Conservation (phyloP, 352 stramenopile genomes). For the Globisporangium nunn region DNA sequence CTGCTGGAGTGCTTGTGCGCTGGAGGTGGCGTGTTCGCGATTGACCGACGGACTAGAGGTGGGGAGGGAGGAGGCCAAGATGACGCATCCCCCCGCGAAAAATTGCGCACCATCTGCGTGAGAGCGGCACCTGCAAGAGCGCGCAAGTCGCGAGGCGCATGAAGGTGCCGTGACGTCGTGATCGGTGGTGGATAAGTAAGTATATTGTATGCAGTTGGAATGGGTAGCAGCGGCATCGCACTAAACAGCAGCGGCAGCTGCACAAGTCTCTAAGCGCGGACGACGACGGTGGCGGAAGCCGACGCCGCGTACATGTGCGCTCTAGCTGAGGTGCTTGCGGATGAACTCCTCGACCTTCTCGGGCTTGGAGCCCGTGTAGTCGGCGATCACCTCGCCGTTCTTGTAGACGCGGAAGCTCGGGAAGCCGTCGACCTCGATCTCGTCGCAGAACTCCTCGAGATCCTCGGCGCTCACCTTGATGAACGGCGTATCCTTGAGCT, state of each 20-base stretch:
- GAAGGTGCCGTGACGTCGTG: too few relatives aligned
- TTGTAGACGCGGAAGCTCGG: constrained; percentile 77
- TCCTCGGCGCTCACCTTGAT: constrained; percentile 48
- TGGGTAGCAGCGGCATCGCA: too few relatives aligned
- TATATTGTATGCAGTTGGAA: background rate
- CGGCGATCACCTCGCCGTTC: constrained; percentile 38
- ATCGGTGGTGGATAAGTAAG: background rate
- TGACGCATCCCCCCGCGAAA: background rate
- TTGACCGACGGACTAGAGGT: background rate
- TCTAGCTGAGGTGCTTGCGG: constrained; percentile 28
- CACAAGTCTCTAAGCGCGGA: background rate
- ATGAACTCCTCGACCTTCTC: constrained; percentile 79
- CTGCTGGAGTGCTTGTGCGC: constrained; percentile 2
- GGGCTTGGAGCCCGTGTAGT: constrained; percentile 63
- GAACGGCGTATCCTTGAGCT: constrained; percentile 52
- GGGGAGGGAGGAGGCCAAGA: too few relatives aligned
- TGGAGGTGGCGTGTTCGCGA: background rate
- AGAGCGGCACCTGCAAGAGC: background rate
- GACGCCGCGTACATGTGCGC: background rate
- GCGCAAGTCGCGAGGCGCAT: too few relatives aligned
- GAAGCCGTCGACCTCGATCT: constrained; percentile 71
- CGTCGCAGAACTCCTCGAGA: constrained; percentile 55
- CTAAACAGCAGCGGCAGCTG: background rate
- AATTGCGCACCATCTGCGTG: background rate
- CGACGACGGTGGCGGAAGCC: too few relatives aligned